Evolutionary conservation across 352 stramenopile species (phyloP), one percentile per base, ranked within the genome.

Genomic region (Phytophthora macrochlamydospora): DNA sequence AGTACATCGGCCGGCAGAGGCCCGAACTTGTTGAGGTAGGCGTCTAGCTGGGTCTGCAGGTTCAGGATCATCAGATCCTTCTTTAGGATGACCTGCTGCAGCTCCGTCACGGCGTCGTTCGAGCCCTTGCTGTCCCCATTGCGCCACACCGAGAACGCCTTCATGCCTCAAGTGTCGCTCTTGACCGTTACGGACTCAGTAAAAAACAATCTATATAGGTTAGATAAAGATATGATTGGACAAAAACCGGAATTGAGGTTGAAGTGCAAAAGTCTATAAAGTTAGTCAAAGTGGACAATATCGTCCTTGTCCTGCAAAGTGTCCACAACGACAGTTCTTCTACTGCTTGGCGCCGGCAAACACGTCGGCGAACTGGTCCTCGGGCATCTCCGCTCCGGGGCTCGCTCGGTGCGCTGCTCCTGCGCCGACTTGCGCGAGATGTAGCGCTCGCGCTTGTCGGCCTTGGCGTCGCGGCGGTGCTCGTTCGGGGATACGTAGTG

Each of bases 401-500:
- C 61, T 43, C 88, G 87, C 53, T 86, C 89, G 56, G 90, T 89
- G 56, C 94, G 90, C 18, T 84, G 87, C 6, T 77, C 79, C 71
- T 98, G 76, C 8, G 89, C 83, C 11, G 85, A 76, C 77, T 98
- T 98, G 60, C 97, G 92, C 29, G 81, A 83, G 32, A 97, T 83
- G 75, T 99, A 99, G 56, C 87, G 85, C 45, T 93, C 86, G 51
- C 95, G 95, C 76, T 99, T 98, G 65, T 96, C 84, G 44, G 93
- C 89, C 79, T 98, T 98, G 65, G 93, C 87, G 52, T 93, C 78
- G 37, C 83, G 86, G 63, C 86, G 86, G 14, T 73, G 83, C 73
- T 97, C 87, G 64, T 99, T 99, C 7, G 98, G 98, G 29, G 95
- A 99, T 43, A 99, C 89, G 79, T 99, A 99, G 51, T 91, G 81